A percentile compares a stretch with the other conserved stretches of the same genome.
Evolutionary conservation across 495 filamentous ascomycete genomes (phyloP).

Genomic region (Lasiosphaeria ovina): DNA sequence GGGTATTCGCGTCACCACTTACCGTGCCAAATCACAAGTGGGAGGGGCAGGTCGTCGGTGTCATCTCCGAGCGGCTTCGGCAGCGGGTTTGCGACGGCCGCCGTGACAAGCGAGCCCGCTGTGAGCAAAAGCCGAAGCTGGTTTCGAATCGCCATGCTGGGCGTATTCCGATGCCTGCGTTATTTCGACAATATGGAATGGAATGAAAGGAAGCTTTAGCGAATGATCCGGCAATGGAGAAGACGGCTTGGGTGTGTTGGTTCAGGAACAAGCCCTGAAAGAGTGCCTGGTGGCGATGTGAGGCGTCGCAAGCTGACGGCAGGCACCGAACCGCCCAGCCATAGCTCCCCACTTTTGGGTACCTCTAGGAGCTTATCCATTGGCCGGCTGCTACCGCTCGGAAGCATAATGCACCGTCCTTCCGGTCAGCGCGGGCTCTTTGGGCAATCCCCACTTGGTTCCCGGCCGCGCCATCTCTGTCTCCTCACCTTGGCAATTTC

Average conservation of each 20-base stretch:
- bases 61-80: conserved; percentile 16
- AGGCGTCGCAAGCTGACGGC: conserved; percentile 4
- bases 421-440: too few relatives aligned
- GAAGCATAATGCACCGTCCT: too few relatives aligned
- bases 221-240: background rate
- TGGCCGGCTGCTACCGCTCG: too few relatives aligned
- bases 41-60: conserved; percentile 62
- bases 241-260: background rate
- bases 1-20: conserved; percentile 29
- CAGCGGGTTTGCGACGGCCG: conserved; percentile 26
- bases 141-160: conserved; percentile 20
- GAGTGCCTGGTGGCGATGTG: background rate
- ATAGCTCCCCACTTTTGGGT: too few relatives aligned
- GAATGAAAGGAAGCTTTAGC: background rate
- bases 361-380: too few relatives aligned
- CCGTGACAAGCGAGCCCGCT: conserved; percentile 29
- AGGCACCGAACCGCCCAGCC: too few relatives aligned
- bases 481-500: too few relatives aligned
- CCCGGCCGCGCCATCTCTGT: too few relatives aligned
- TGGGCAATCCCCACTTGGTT: too few relatives aligned
- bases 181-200: background rate
- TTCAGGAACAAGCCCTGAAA: background rate
- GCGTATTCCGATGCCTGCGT: background rate
- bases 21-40: conserved; percentile 93
- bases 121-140: conserved; percentile 23